phyloP scores from a whole-genome alignment of 2,329 filamentous ascomycete species.

The Colletotrichum trifolii region DNA sequence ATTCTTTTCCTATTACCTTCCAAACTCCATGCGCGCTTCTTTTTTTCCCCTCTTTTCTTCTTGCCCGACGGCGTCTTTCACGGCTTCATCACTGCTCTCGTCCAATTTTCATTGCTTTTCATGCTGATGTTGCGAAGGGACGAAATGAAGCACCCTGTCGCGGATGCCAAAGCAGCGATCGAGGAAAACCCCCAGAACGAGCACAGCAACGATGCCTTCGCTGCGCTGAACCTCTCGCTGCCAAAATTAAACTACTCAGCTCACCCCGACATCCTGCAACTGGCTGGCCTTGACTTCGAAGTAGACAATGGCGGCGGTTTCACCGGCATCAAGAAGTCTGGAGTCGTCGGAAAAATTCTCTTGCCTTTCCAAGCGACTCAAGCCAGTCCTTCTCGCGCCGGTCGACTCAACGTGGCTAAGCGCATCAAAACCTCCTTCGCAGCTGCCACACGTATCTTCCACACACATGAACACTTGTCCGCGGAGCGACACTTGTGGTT shows the following conservation, averaged over 20 bases:
- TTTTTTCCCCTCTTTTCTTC: no score
- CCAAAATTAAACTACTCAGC: not conserved
- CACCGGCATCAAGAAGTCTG: not conserved
- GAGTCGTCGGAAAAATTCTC: not conserved
- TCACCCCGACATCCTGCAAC: not conserved
- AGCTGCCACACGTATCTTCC: not conserved
- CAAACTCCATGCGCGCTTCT: no score
- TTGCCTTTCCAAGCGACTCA: not conserved
- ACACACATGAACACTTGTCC: not conserved
- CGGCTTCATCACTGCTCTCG: fast-evolving
- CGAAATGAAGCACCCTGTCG: no score
- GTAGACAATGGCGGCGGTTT: not conserved
- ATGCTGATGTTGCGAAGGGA: no score
- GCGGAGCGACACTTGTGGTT: not conserved
- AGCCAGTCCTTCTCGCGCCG: not conserved
- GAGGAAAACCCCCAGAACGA: not conserved
- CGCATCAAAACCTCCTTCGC: not conserved
- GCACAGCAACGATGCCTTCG: not conserved
- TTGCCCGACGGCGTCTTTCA: no score
- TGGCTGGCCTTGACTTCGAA: not conserved
- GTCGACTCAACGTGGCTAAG: not conserved
- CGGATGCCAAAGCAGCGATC: not conserved
- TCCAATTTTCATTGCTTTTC: no score
- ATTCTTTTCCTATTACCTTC: no score
- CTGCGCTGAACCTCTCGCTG: not conserved